Conservation (phyloP, 139 green algal genomes). For the Gonium pectorale region DNA sequence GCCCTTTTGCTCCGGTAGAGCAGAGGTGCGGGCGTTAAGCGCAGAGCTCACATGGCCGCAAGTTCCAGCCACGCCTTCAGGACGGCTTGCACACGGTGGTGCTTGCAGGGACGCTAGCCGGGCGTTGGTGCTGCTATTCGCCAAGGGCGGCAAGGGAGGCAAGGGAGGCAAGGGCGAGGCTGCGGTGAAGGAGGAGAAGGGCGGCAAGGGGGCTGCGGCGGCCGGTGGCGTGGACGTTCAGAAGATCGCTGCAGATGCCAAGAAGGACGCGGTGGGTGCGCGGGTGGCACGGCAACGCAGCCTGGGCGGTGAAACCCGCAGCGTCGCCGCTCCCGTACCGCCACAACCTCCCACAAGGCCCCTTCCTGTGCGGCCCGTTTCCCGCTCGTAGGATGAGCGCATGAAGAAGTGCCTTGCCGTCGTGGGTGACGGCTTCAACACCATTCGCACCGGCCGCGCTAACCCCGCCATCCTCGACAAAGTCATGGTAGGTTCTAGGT, state of each 20-base stretch:
- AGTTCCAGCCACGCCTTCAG: too few species aligned
- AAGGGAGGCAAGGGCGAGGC: constrained; percentile 27
- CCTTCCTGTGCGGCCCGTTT: not conserved
- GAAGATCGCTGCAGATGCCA: constrained; percentile 57
- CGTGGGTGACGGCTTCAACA: constrained; percentile 83
- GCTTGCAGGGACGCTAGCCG: constrained; percentile 5
- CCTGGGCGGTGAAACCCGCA: too few species aligned
- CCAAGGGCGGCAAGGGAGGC: constrained; percentile 52
- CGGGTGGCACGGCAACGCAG: not conserved
- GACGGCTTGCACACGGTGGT: not conserved
- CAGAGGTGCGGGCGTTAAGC: constrained; percentile 27
- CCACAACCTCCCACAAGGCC: too few species aligned
- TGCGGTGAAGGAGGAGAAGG: constrained; percentile 44
- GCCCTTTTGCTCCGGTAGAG: not conserved
- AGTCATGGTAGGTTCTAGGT: constrained; percentile 73
- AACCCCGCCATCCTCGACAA: constrained; percentile 92
- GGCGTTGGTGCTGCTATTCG: constrained; percentile 1
- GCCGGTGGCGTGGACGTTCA: constrained; percentile 43
- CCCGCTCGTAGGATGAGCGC: constrained; percentile 64
- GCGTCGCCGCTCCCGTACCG: too few species aligned
- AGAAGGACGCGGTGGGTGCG: constrained; percentile 54
- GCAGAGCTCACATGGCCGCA: too few species aligned
- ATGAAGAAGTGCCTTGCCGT: constrained; percentile 88
- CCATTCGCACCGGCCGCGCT: constrained; percentile 92
- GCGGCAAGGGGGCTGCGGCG: constrained; percentile 40